Percentiles rank a stretch among this genome's conserved stretches.
These are phyloP conservation scores for Tubosaeta sp. DNA, from an alignment of 768 basidiomycete species.

Conservation along the genomic window DNA sequence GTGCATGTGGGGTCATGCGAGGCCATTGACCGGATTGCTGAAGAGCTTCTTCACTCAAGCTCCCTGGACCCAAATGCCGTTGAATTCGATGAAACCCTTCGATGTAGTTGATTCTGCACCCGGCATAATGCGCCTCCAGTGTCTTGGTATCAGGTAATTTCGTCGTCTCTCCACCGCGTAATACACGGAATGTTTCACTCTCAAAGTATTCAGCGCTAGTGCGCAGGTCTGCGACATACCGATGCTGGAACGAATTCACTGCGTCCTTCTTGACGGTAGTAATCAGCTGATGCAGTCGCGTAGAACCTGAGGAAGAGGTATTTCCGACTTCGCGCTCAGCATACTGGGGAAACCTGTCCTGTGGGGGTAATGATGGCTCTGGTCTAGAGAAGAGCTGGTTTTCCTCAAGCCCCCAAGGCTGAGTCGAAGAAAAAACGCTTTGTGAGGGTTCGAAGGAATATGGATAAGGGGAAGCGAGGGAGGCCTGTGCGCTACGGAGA, in stretches of 20 bases:
- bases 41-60: conserved; percentile 8
- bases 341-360: neutral
- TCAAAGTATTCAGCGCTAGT: neutral
- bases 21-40: conserved; percentile 32
- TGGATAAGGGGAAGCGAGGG: neutral
- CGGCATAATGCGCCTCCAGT: conserved; percentile 2
- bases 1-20: conserved; percentile 22
- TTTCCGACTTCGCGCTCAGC: no score
- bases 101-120: neutral
- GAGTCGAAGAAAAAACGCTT: no score
- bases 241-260: neutral
- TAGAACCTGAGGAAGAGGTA: neutral
- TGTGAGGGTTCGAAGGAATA: neutral
- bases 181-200: neutral
- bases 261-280: neutral
- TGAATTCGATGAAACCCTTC: neutral
- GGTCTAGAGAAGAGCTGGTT: neutral
- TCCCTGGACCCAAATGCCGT: conserved; percentile 9
- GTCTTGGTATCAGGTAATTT: neutral
- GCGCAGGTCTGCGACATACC: neutral
- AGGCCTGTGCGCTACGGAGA: neutral
- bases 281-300: neutral
- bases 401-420: neutral
- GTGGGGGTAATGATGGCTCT: neutral
- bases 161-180: neutral